Base-by-base conservation (phyloP, 352 stramenopile genomes). In the Phytophthora sansomeana region DNA sequence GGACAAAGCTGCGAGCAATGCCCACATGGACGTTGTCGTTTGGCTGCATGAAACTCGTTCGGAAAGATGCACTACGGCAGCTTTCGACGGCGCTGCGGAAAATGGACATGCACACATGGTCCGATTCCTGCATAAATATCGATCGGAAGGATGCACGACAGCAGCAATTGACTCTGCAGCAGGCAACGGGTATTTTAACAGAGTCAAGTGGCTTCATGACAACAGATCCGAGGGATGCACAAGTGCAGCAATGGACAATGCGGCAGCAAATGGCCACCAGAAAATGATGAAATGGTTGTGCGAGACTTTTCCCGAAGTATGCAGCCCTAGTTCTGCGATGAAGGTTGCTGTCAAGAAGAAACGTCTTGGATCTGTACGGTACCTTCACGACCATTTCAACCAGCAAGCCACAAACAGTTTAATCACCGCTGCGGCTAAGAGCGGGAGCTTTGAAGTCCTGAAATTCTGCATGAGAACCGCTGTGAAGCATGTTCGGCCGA, bases 131-230 rank as follows among this genome's bases (percentile, higher is more conserved):
- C 51, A 72, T 28, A 3, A 53, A 33, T 49, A 63, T n/a, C 61
- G 61, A 1, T 44, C 30, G 1, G 67, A 74, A 30, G 67, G 67
- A 4, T 74, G 67, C 28, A 44, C 53, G 1, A 59, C 47, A 7
- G 48, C 36, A 13, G 55, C 67, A 30, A 75, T 75, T 54, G 61
- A 72, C 10, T 21, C 32, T n/a, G 67, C 50, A 0, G 67, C 41
- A 0, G 58, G 28, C 6, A 35, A 53, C 7, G 49, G 49, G 24
- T 47, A 57, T 1, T 36, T 57, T 2, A 38, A 42, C 8, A 17
- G 59, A 4, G 41, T 72, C 19, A 38, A 51, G 32, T 75, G 68
- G 68, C 14, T 75, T 35, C 21, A 68, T 2, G 36, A 43, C 2
- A 62, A 65, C 32, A 39, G 51, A 4, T 36, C 28, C 13, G 63